These are phyloP conservation scores for Dicorynia guianensis DNA, from an alignment of 306 rosid species.

Conservation along the genomic window DNA sequence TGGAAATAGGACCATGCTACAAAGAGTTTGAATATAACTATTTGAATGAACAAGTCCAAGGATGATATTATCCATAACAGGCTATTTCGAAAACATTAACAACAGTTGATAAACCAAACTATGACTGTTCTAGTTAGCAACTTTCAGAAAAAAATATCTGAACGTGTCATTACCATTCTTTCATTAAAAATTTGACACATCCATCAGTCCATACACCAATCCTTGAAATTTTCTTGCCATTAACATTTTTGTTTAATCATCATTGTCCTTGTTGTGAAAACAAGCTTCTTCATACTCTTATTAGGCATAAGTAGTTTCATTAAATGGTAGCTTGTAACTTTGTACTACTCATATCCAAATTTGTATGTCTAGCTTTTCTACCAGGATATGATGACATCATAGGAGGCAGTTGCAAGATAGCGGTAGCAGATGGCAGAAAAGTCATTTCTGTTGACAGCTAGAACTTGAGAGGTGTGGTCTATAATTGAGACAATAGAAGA, in stretches of 20 bases:
- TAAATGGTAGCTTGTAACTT: background rate
- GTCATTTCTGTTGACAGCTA: background rate
- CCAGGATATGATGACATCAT: background rate
- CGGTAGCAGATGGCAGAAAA: background rate
- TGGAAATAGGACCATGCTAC: background rate
- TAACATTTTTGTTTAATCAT: background rate
- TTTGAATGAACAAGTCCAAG: conserved; percentile 3
- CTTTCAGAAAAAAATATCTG: too few species aligned
- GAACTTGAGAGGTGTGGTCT: conserved; percentile 5
- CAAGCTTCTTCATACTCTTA: background rate
- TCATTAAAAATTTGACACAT: background rate
- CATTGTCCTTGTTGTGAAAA: background rate
- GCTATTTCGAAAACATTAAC: background rate
- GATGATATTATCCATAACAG: background rate
- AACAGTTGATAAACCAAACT: background rate
- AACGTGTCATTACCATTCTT: background rate
- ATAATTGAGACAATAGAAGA: background rate
- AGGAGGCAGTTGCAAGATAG: background rate
- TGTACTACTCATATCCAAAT: background rate
- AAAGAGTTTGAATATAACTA: background rate
- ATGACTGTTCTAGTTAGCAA: background rate
- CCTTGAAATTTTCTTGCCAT: background rate
- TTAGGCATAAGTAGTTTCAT: background rate
- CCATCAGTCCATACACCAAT: background rate
- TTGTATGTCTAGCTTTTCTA: background rate